Conservation (phyloP, 2,329 filamentous ascomycete genomes). For the Blumeria graminis region DNA sequence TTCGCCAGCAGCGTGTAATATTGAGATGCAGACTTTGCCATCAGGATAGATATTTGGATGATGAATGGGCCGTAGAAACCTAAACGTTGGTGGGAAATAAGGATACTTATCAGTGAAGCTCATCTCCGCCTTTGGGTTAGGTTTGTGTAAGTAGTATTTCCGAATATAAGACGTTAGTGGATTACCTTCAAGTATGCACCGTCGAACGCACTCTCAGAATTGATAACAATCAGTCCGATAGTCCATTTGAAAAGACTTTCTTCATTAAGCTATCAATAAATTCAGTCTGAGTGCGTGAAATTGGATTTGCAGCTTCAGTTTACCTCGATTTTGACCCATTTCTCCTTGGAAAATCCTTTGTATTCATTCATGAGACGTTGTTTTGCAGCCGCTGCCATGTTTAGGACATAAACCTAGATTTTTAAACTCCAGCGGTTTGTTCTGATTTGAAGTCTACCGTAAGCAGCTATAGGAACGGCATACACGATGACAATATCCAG, state of each 20-base stretch:
- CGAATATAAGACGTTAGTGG: neutral
- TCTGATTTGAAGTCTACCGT: too few species aligned
- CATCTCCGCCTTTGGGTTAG: constrained; percentile 42
- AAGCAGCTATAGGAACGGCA: too few species aligned
- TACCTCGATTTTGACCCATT: constrained; percentile 81
- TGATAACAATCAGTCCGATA: constrained; percentile 74
- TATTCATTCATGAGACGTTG: constrained; percentile 78
- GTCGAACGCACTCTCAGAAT: constrained; percentile 75
- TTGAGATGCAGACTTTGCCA: constrained; percentile 85
- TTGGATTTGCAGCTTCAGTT: neutral
- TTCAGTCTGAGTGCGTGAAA: constrained; percentile 3
- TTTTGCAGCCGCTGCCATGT: constrained; percentile 28
- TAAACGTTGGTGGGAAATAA: constrained; percentile 69
- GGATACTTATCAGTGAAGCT: constrained; percentile 75
- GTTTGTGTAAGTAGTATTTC: constrained; percentile 2
- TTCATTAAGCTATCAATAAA: constrained; percentile 29
- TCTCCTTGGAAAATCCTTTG: constrained; percentile 60
- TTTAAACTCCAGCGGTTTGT: too few species aligned
- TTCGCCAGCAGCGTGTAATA: constrained; percentile 77
- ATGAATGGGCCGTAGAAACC: constrained; percentile 55
- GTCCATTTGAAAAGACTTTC: constrained; percentile 71
- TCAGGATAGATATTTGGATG: constrained; percentile 90
- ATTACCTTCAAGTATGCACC: constrained; percentile 66
- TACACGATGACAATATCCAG: too few species aligned
- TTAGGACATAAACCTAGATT: too few species aligned